Percentiles rank a stretch among this genome's conserved stretches.
phyloP scores from a whole-genome alignment of 768 basidiomycete genomes.

The Lentinula edodes region DNA sequence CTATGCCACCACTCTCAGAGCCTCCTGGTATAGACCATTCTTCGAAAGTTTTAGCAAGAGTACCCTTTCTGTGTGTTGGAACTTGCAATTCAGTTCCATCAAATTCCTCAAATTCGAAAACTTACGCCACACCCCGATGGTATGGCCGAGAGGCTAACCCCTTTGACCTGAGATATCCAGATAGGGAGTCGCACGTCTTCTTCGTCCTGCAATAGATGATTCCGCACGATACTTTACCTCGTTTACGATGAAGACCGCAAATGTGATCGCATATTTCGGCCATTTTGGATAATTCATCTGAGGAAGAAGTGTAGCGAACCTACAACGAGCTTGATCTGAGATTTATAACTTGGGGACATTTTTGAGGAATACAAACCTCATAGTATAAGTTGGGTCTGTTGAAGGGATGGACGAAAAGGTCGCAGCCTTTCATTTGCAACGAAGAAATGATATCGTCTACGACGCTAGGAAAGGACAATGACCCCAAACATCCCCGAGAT shows the following conservation, averaged over 20 bases:
- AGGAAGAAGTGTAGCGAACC: constrained; percentile 60
- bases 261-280: constrained; percentile 65
- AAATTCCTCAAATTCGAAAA: neutral
- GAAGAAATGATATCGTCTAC: constrained; percentile 67
- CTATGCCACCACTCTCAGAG: constrained; percentile 44
- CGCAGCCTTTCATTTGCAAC: constrained; percentile 51
- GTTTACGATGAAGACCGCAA: constrained; percentile 50
- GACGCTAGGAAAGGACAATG: constrained; percentile 40
- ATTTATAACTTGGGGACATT: neutral
- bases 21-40: constrained; percentile 49
- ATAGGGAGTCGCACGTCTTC: constrained; percentile 61
- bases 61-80: constrained; percentile 29
- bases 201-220: constrained; percentile 76
- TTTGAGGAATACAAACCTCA: constrained; percentile 40
- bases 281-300: constrained; percentile 51
- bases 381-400: constrained; percentile 79
- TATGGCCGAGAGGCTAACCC: constrained; percentile 68
- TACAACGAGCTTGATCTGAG: constrained; percentile 16
- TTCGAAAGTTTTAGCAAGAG: constrained; percentile 56
- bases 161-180: constrained; percentile 56
- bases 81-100: neutral
- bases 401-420: constrained; percentile 70
- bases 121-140: constrained; percentile 64
- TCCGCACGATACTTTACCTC: constrained; percentile 57
- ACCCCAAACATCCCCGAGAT: neutral